Conservation (phyloP, 148 eudicot species). For the Linanthus parryae region DNA sequence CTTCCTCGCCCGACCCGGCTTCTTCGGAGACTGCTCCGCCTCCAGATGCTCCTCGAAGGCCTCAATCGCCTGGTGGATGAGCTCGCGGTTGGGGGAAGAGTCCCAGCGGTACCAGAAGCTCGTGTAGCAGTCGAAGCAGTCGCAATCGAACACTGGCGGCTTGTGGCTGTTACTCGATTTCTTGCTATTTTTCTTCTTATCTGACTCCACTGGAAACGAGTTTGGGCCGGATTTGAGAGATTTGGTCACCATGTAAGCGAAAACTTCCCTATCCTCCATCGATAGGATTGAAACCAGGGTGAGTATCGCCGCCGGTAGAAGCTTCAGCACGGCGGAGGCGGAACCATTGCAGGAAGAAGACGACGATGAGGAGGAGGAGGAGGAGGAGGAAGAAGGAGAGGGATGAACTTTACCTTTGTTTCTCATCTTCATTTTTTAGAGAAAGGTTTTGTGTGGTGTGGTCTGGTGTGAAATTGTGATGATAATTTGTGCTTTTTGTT, state of each 20-base stretch:
- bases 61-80: constrained; percentile 73
- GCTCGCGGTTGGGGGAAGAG: constrained; percentile 50
- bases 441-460: too few relatives aligned
- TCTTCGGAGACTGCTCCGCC: neutral
- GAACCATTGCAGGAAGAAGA: constrained; percentile 2
- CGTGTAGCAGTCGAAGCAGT: constrained; percentile 64
- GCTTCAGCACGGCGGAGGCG: constrained; percentile 26
- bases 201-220: constrained; percentile 8
- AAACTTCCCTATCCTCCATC: constrained; percentile 44
- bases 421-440: constrained; percentile 47
- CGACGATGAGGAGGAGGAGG: neutral
- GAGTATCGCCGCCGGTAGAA: constrained; percentile 54
- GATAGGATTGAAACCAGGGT: constrained; percentile 47
- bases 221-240: constrained; percentile 32
- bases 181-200: constrained; percentile 14
- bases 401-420: constrained; percentile 83
- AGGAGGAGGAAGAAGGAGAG: constrained; percentile 21
- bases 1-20: constrained; percentile 10
- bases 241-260: constrained; percentile 56
- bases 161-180: constrained; percentile 13
- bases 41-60: constrained; percentile 48
- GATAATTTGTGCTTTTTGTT: too few relatives aligned
- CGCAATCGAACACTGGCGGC: constrained; percentile 46
- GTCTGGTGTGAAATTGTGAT: too few relatives aligned
- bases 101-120: constrained; percentile 71